Evolutionary conservation across 164 flowering plant genomes (phyloP).

Genomic region (Dillenia turbinata): DNA sequence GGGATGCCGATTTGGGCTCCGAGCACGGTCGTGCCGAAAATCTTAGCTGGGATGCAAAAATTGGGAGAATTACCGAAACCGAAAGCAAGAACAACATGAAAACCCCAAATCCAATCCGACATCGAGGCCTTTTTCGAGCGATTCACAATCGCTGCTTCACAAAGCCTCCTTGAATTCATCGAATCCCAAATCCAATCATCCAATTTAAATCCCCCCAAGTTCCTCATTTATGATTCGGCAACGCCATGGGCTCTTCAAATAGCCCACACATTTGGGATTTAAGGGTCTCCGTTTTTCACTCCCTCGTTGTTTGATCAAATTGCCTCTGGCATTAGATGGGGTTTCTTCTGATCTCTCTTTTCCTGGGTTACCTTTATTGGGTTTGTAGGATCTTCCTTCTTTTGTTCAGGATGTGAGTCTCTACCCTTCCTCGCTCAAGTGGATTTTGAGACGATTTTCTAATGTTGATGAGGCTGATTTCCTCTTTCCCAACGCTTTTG

Average conservation of each 20-base stretch:
- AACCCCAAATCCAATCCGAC: too few species aligned
- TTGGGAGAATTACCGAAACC: too few species aligned
- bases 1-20: too few species aligned
- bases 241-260: constrained; percentile 21
- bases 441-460: constrained; percentile 26
- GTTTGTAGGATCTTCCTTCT: constrained; percentile 18
- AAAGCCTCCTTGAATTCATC: constrained; percentile 9
- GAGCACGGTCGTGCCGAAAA: too few species aligned
- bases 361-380: constrained; percentile 16
- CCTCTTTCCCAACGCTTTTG: constrained; percentile 36
- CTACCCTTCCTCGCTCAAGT: neutral
- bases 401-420: constrained; percentile 4
- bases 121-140: constrained; percentile 4
- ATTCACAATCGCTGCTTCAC: neutral
- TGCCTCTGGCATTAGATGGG: constrained; percentile 3
- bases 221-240: constrained; percentile 17
- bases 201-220: constrained; percentile 1
- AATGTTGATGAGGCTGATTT: constrained; percentile 28
- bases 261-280: constrained; percentile 13
- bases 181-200: neutral
- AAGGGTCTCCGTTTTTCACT: constrained; percentile 24
- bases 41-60: too few species aligned
- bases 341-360: neutral
- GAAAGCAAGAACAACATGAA: too few species aligned
- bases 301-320: constrained; percentile 9